Evolutionary conservation across 768 basidiomycete genomes (phyloP).

Genomic region (Auricularia heimuer): DNA sequence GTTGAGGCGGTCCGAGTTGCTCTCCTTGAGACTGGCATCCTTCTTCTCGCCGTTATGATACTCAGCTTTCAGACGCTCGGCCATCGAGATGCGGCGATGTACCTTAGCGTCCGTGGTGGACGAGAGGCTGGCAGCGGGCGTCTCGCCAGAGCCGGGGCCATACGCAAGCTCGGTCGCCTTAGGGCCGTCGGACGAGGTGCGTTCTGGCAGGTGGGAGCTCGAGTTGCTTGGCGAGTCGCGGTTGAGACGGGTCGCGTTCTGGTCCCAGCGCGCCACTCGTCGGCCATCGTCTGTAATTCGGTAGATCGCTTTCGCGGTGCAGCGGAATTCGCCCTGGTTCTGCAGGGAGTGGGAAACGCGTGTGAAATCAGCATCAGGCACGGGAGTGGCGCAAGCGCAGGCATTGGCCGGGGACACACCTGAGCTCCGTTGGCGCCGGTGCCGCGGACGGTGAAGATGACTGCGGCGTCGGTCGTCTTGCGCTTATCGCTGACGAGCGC

Average conservation of each 20-base stretch:
- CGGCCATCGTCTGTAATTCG: constrained; percentile 88
- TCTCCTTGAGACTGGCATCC: constrained; percentile 56
- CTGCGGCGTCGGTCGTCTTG: constrained; percentile 84
- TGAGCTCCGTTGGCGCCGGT: constrained; percentile 37
- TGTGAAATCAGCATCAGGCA: constrained; percentile 7
- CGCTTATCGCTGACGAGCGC: constrained; percentile 81
- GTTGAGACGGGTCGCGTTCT: constrained; percentile 6
- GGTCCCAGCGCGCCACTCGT: constrained; percentile 78
- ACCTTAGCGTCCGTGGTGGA: constrained; percentile 51
- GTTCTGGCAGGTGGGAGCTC: background rate
- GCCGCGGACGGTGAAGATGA: constrained; percentile 86
- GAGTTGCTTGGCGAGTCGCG: constrained; percentile 57
- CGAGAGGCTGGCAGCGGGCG: constrained; percentile 40
- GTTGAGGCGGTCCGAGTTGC: constrained; percentile 81
- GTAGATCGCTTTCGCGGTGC: constrained; percentile 92
- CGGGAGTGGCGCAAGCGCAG: constrained; percentile 4
- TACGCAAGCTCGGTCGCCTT: constrained; percentile 8
- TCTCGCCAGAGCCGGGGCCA: constrained; percentile 7
- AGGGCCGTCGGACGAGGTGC: background rate
- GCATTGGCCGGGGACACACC: constrained; percentile 55
- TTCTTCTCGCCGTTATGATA: constrained; percentile 41
- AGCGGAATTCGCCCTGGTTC: constrained; percentile 94
- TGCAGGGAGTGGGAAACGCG: constrained; percentile 21
- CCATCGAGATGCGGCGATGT: constrained; percentile 68
- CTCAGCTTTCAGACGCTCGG: constrained; percentile 55